Base-by-base conservation (phyloP, 2,329 filamentous ascomycete species). In the Aspergillus ochraceus region DNA sequence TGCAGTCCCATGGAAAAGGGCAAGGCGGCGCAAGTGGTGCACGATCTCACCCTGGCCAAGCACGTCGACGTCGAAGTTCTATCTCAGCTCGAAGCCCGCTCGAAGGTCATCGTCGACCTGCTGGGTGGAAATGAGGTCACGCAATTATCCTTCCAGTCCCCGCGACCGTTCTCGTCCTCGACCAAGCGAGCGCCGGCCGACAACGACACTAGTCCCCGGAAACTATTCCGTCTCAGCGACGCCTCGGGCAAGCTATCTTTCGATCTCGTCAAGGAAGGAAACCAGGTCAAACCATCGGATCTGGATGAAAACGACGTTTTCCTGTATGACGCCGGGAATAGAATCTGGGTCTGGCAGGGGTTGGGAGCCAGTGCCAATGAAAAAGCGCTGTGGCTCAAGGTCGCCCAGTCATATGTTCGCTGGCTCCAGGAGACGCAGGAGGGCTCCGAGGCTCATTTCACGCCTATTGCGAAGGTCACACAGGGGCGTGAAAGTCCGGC, bases 1-100 rank as follows among this genome's bases (percentile, higher is more conserved):
- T 88, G 86, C 69, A 86, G 83, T 51, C 87, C 87, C 0, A 88
- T 89, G 85, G 88, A 90, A 69, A 89, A 88, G 76, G 83, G 84
- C 49, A 88, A 87, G 75, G 86, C 86, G 0, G 87, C 87, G 0
- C 86, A 88, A 70, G 85, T 89, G 2, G 87, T 89, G 4, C 83
- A 88, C 55, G 70, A 73, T 22, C 63, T 74, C 67, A 88, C 83
- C 0, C 74, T 85, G 8, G 86, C 85, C 12, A 89, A 89, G 69
- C 71, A 87, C 63, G 70, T 84, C 49, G 85, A 89, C 56, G 85
- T 89, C 26, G 86, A 90, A 70, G 87, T 90, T 9, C 70, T 90
- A 6, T 80, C 86, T 0, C 86, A 89, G 69, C 74, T 79, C 0
- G 88, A 90, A 62, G 63, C 70, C 2, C 61, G 71, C 19, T 72